Percentiles rank a stretch among this genome's conserved stretches.
These are phyloP conservation scores for Barnettozyma vustinii DNA, from an alignment of 805 yeast species.

Conservation along the genomic window DNA sequence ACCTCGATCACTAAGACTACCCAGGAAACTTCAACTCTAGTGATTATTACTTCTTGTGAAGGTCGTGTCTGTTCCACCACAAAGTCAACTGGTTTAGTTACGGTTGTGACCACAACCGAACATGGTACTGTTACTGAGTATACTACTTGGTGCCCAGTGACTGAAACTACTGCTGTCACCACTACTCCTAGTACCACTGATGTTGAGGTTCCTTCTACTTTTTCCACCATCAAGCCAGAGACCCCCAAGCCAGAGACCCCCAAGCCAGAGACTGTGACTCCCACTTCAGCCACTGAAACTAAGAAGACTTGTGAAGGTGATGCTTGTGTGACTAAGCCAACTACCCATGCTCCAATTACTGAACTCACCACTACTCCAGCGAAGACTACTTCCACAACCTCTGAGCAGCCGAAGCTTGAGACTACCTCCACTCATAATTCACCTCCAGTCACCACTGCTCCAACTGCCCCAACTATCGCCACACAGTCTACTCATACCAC, in stretches of 20 bases:
- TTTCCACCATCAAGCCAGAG: not conserved
- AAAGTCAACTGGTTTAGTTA: constrained; percentile 27
- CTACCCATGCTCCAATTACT: not conserved
- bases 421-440: not conserved
- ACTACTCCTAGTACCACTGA: not conserved
- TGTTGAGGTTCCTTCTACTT: not conserved
- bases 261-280: not conserved
- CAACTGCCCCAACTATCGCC: not conserved
- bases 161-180: not conserved
- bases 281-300: not conserved
- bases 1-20: not conserved
- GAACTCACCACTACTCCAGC: not conserved
- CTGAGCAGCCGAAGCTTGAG: not conserved
- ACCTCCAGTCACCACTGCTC: not conserved
- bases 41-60: constrained; percentile 21
- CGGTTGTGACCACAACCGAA: constrained; percentile 29
- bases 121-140: constrained; percentile 27
- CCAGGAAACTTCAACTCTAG: constrained; percentile 12
- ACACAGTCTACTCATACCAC: not conserved
- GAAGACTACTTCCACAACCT: constrained; percentile 4
- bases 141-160: constrained; percentile 33
- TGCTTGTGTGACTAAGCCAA: not conserved
- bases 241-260: not conserved
- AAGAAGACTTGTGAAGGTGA: not conserved
- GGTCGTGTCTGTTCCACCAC: constrained; percentile 13